Evolutionary conservation across 345 rosid species (phyloP).

Genomic region (Eucalyptus globulus): DNA sequence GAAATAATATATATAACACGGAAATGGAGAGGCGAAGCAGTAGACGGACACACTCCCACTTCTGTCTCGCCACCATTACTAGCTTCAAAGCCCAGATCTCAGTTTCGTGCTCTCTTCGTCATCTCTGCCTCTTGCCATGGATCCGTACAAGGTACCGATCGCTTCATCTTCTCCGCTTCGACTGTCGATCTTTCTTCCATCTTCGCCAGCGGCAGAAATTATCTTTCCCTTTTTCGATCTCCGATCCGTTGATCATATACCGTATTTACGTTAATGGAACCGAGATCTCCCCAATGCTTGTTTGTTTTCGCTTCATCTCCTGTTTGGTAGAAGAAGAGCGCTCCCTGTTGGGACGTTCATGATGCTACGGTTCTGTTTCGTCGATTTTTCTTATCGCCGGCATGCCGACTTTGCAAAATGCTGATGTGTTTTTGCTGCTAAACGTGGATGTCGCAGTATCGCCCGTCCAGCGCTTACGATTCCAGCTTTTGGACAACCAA

Average conservation of each 20-base stretch:
- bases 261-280: background rate
- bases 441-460: conserved; percentile 14
- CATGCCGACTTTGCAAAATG: background rate
- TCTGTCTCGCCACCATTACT: background rate
- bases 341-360: background rate
- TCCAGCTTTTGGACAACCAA: conserved; percentile 68
- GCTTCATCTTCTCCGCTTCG: background rate
- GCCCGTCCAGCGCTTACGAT: conserved; percentile 63
- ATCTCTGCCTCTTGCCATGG: conserved; percentile 10
- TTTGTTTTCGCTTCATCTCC: background rate
- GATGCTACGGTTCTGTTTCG: background rate
- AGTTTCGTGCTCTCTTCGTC: background rate
- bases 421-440: background rate
- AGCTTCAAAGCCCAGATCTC: background rate
- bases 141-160: conserved; percentile 20
- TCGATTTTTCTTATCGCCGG: background rate
- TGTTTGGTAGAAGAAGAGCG: background rate
- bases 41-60: background rate
- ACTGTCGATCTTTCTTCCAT: background rate
- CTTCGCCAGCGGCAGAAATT: background rate
- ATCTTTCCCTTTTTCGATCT: background rate
- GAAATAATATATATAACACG: background rate
- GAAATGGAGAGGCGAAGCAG: background rate
- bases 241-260: background rate
- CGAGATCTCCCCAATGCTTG: background rate